A percentile compares a stretch with the other conserved stretches of the same genome.
phyloP scores from a whole-genome alignment of 78 protist genomes.

The Ministeria vibrans region DNA sequence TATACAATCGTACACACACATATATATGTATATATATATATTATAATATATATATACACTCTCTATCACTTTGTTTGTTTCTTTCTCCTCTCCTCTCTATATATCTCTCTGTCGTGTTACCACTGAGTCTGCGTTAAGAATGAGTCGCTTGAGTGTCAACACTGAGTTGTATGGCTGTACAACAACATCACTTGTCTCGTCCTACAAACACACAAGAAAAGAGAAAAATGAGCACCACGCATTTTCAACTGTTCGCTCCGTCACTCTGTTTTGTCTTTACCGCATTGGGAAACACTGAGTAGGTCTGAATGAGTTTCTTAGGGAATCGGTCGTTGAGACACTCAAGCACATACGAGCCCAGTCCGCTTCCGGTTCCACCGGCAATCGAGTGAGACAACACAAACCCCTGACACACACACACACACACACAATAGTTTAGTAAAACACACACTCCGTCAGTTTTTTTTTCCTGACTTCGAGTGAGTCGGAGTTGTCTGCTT shows the following conservation, averaged over 20 bases:
- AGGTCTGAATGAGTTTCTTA: slow-evolving; percentile 95
- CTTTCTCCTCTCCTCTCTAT: too few species aligned
- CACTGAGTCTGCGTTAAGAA: slow-evolving; percentile 82
- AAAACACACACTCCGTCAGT: not conserved
- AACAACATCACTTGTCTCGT: slow-evolving; percentile 74
- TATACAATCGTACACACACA: too few species aligned
- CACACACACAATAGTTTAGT: not conserved
- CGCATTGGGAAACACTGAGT: slow-evolving; percentile 89
- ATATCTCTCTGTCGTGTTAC: too few species aligned
- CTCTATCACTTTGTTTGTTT: too few species aligned
- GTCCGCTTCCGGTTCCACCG: slow-evolving; percentile 99
- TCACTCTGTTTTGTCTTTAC: not conserved
- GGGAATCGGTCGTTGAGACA: slow-evolving; percentile 89
- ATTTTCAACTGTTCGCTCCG: not conserved
- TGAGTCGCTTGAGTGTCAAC: slow-evolving; percentile 89
- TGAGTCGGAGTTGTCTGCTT: slow-evolving; percentile 91
- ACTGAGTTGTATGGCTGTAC: slow-evolving; percentile 97
- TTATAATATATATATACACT: too few species aligned
- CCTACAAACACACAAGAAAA: not conserved
- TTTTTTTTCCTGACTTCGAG: slow-evolving; percentile 40
- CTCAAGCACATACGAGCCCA: slow-evolving; percentile 92
- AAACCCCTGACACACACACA: slow-evolving; percentile 73
- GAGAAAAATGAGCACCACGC: not conserved
- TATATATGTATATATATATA: too few species aligned
- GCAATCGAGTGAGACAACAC: slow-evolving; percentile 90